Evolutionary conservation across 2,329 filamentous ascomycete genomes (phyloP), one percentile per base, ranked within the genome.

Genomic region (Dichotomopilus funicola): DNA sequence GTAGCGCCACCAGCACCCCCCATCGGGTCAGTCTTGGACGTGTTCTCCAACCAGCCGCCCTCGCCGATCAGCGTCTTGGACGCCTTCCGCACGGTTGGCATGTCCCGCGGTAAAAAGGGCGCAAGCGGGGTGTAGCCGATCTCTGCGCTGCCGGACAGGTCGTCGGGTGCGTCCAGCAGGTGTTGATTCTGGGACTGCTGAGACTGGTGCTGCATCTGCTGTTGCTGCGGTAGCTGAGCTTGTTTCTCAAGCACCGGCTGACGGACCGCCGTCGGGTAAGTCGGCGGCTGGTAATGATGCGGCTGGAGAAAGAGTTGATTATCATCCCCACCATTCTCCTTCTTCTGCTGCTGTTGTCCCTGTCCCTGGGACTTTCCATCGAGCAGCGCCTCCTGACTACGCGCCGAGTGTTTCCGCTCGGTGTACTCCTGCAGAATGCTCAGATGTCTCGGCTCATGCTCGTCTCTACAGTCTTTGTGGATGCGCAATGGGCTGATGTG

Each of bases 11-110:
- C 19, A 27, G 19, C 19, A 27, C 19, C 19, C 19, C 19, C 19
- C 19, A 27, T 27, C 19, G 55, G 52, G 5, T 37, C 35, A 6
- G 33, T 51, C 42, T 63, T 65, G 6, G 61, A 57, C 1, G 71
- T 76, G 12, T 72, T 72, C 63, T 82, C 79, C 2, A 83, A 72
- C 80, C 80, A 83, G 27, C 81, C 81, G 48, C 79, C 75, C 2
- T 77, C 68, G 2, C 80, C 80, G 55, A 83, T 76, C 65, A 83
- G 66, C 3, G 70, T 75, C 70, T 83, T 83, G 40, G 71, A 71
- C 0, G 73, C 72, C 49, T 67, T 74, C 1, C 74, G 73, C 49
- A 75, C 74, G 0, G 75, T 66, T 5, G 70, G 68, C 2, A 78
- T 65, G 1, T 31, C 43, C 13, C 49, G 12, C 12, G 51, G 13